Conservation (phyloP, 176 grass and related monocot species). For the Chloris gayana region DNA sequence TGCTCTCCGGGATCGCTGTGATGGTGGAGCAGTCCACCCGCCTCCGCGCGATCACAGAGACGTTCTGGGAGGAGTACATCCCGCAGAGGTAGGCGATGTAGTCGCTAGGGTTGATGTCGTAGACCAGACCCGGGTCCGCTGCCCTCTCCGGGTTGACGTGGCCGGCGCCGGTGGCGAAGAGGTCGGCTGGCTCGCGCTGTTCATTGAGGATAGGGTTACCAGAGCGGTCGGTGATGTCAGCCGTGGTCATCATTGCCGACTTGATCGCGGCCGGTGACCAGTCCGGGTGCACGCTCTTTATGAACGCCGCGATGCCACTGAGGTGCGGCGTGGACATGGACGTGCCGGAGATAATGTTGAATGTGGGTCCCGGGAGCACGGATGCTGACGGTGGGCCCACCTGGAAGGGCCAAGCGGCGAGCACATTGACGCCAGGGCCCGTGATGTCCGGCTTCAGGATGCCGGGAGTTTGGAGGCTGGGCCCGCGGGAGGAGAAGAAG, state of each 20-base stretch:
- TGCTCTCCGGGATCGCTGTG: conserved; percentile 6
- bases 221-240: conserved; percentile 34
- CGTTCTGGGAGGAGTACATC: conserved; percentile 39
- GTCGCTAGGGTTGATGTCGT: conserved; percentile 20
- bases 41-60: conserved; percentile 35
- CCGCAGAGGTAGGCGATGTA: conserved; percentile 61
- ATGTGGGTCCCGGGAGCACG: background rate
- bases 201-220: conserved; percentile 39
- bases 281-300: conserved; percentile 49
- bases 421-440: conserved; percentile 54
- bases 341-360: conserved; percentile 58
- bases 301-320: conserved; percentile 53
- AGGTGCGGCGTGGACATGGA: conserved; percentile 79
- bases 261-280: conserved; percentile 65
- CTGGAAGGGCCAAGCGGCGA: conserved; percentile 54
- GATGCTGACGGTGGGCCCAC: conserved; percentile 6
- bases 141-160: conserved; percentile 60
- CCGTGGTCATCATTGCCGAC: conserved; percentile 76
- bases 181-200: conserved; percentile 22
- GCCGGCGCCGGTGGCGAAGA: conserved; percentile 51
- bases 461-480: background rate
- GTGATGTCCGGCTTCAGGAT: conserved; percentile 61
- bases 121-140: conserved; percentile 44
- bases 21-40: conserved; percentile 40
- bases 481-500: conserved; percentile 65